phyloP scores from a whole-genome alignment of 495 filamentous ascomycete species.

The Hypoxylon lenormandii region DNA sequence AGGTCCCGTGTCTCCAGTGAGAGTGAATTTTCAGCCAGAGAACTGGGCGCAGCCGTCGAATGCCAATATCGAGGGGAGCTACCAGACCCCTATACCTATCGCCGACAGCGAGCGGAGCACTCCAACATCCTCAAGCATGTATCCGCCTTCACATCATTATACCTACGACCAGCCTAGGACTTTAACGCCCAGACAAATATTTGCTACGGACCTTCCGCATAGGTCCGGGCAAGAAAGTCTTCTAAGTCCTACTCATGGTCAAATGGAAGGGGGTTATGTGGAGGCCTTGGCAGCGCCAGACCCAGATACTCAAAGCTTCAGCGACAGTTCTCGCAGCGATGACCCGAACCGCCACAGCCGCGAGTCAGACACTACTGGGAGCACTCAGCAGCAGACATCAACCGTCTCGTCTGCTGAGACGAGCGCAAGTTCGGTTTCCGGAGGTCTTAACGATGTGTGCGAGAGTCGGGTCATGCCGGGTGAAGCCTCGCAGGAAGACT shows the following conservation, averaged over 20 bases:
- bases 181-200: constrained; percentile 39
- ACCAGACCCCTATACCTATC: constrained; percentile 17
- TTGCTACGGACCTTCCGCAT: constrained; percentile 47
- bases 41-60: constrained; percentile 59
- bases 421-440: constrained; percentile 63
- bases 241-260: constrained; percentile 17
- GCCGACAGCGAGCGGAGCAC: constrained; percentile 48
- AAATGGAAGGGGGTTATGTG: constrained; percentile 32
- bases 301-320: constrained; percentile 51
- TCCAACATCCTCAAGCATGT: constrained; percentile 54
- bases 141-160: constrained; percentile 44
- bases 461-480: constrained; percentile 56
- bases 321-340: constrained; percentile 48
- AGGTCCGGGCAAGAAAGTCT: constrained; percentile 48
- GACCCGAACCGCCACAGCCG: constrained; percentile 60
- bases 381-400: constrained; percentile 60
- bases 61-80: constrained; percentile 53
- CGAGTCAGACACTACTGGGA: constrained; percentile 61
- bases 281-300: constrained; percentile 41
- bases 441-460: constrained; percentile 57
- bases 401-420: constrained; percentile 61
- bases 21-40: constrained; percentile 57
- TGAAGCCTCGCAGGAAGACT: constrained; percentile 58
- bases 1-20: constrained; percentile 57
- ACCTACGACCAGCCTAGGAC: constrained; percentile 39